Evolutionary conservation across 2,329 filamentous ascomycete species (phyloP), one percentile per base, ranked within the genome.

Genomic region (Orbilia quercus): DNA sequence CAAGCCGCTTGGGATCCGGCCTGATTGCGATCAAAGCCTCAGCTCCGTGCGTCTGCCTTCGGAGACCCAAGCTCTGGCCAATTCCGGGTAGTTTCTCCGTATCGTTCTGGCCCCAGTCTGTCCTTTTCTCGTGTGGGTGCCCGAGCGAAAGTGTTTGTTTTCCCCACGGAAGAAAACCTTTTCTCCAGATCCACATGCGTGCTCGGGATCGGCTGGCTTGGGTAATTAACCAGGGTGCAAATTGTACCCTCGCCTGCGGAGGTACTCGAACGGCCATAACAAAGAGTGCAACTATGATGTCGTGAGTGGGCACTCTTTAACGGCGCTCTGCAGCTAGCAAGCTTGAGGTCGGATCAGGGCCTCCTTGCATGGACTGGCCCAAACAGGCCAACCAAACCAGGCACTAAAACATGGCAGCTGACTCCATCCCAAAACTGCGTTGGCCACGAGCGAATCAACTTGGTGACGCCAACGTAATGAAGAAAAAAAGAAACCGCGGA

Each of bases 331-430:
- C 22, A 38, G 50, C 3, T 4, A 18, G 23, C 18, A 42, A 28
- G 45, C 9, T 16, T 12, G 18, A 23, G 2, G 12, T 42, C 57
- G 34, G 57, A 42, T 28, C 44, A 34, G 55, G 55, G 55, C 38
- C 40, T 59, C 40, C 40, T 42, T 63, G 58, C 58, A 50, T 51
- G 58, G 58, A 62, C 57, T 45, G 58, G 44, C 67, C 58, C 45
- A 59, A 72, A 50, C 59, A 58, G 53, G 55, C 42, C 48, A 64
- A 59, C 47, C 16, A 11, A 31, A n/a, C 18, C 48, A 57, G 36
- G 31, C 63, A 67, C 53, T 67, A 59, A 67, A 55, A 16, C 7
- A 42, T 45, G 59, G 53, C 67, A 72, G 53, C 67, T 72, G 67
- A 72, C 66, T 40, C 59, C 60, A 47, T 63, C 38, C 58, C 58